Evolutionary conservation across 148 eudicot genomes (phyloP), one percentile per base, ranked within the genome.

Genomic region (Diospyros lotus): DNA sequence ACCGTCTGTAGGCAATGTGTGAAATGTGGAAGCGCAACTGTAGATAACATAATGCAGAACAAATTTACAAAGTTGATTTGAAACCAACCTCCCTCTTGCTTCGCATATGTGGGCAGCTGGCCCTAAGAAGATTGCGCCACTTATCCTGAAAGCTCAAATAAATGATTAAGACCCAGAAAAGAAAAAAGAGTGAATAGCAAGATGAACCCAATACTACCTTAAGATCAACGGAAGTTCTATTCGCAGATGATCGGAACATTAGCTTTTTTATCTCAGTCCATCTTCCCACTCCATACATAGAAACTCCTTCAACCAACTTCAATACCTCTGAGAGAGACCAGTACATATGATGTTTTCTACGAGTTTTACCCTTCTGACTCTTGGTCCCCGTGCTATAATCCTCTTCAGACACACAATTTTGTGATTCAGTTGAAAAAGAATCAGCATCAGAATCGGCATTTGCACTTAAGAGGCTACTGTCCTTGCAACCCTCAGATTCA

Each of bases 111-210:
- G 73, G 43, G 67, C 69, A 68, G 69, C 77, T 68, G 61, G 81
- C 77, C 76, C 81, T 74, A 44, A 79, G 74, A 67, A 79, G 81
- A 79, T 79, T 79, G 65, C 81, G 69, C 81, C 81, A 79, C 58
- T 79, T 79, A 40, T 79, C 81, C 81, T 79, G 77, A 53, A 74
- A 73, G 18, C 54, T 62, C 63, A 61, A 66, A 3, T n/a, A 54
- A 73, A 50, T 46, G 15, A 59, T 51, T 44, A 50, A n/a, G 53
- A 14, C 13, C 4, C 39, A 55, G 46, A 9, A 10, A 13, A 64
- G 11, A 45, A 11, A 28, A 76, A 58, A 72, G 44, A 42, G 39
- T 2, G 61, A 10, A 7, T 42, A 54, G 54, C 17, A n/a, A 44
- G 17, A 2, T 43, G 28, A 43, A 39, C 1, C 18, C 12, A 38